Conservation (phyloP, 495 filamentous ascomycete species). For the Clohesyomyces aquaticus region DNA sequence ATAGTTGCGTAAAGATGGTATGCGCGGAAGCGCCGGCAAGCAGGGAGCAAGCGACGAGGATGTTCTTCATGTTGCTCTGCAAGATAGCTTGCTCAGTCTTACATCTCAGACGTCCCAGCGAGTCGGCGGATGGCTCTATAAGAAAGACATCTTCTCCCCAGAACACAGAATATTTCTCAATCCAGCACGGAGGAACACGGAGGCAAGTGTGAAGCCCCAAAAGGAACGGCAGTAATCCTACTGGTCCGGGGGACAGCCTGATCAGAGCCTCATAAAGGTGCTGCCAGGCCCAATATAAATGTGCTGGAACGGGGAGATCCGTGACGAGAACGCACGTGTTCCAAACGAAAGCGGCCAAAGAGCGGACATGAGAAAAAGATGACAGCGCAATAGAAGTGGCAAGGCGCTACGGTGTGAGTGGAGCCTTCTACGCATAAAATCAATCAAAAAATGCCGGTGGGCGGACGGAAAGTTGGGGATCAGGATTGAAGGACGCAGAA, state of each 20-base stretch:
- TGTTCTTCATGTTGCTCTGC: slow-evolving; percentile 20
- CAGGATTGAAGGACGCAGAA: slow-evolving; percentile 21
- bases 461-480: slow-evolving; percentile 22
- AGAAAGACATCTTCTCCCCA: slow-evolving; percentile 13
- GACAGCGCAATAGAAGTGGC: slow-evolving; percentile 5
- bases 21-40: slow-evolving; percentile 26
- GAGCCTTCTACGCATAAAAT: slow-evolving; percentile 9
- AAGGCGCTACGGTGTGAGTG: not conserved
- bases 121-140: slow-evolving; percentile 25
- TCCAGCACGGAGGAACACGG: slow-evolving; percentile 32
- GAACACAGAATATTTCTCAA: slow-evolving; percentile 7
- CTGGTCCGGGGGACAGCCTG: slow-evolving; percentile 5
- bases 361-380: slow-evolving; percentile 7
- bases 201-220: slow-evolving; percentile 5
- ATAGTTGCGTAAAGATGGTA: slow-evolving; percentile 32
- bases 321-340: slow-evolving; percentile 23
- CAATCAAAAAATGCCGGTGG: slow-evolving; percentile 30
- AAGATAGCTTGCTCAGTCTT: not conserved
- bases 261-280: slow-evolving; percentile 15
- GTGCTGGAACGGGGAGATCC: not conserved
- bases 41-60: slow-evolving; percentile 22
- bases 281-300: slow-evolving; percentile 20
- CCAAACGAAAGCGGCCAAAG: slow-evolving; percentile 17
- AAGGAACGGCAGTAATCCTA: slow-evolving; percentile 8
- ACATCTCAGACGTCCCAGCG: not conserved